A percentile compares a stretch with the other conserved stretches of the same genome.
Conservation (phyloP, 1,284 basidiomycete species). For the Pseudozyma hubeiensis region DNA sequence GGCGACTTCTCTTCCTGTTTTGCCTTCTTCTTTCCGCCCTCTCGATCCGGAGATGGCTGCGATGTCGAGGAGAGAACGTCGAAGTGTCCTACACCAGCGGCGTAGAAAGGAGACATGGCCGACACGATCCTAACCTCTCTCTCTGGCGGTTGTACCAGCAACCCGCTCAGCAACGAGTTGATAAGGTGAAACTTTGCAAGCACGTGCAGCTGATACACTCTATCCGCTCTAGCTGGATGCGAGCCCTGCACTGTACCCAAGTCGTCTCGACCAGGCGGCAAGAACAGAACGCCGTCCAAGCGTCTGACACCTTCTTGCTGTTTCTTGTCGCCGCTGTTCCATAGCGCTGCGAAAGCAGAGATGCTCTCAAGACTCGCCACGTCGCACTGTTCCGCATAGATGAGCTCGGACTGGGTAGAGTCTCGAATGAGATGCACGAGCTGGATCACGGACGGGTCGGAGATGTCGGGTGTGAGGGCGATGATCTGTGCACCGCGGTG, state of each 20-base stretch:
- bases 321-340: conserved; percentile 55
- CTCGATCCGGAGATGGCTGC: neutral
- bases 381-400: conserved; percentile 65
- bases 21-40: no score
- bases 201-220: conserved; percentile 47
- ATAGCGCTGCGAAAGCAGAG: conserved; percentile 49
- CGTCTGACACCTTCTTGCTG: conserved; percentile 24
- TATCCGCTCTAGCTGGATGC: neutral
- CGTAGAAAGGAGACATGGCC: conserved; percentile 60
- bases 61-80: conserved; percentile 16
- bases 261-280: conserved; percentile 19
- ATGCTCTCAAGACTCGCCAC: conserved; percentile 43
- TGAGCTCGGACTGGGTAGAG: conserved; percentile 54
- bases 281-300: conserved; percentile 30
- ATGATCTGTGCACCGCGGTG: conserved; percentile 62
- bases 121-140: conserved; percentile 60
- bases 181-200: conserved; percentile 58
- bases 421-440: conserved; percentile 57
- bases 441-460: conserved; percentile 40
- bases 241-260: conserved; percentile 1
- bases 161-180: conserved; percentile 55
- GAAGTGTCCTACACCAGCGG: conserved; percentile 52
- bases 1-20: neutral
- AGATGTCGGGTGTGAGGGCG: conserved; percentile 45
- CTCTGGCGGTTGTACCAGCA: conserved; percentile 54